Percentiles rank a stretch among this genome's conserved stretches.
These are phyloP conservation scores for Backusella parvicylindrica DNA, from an alignment of 192 early-diverging fungal genomes.

Conservation along the genomic window DNA sequence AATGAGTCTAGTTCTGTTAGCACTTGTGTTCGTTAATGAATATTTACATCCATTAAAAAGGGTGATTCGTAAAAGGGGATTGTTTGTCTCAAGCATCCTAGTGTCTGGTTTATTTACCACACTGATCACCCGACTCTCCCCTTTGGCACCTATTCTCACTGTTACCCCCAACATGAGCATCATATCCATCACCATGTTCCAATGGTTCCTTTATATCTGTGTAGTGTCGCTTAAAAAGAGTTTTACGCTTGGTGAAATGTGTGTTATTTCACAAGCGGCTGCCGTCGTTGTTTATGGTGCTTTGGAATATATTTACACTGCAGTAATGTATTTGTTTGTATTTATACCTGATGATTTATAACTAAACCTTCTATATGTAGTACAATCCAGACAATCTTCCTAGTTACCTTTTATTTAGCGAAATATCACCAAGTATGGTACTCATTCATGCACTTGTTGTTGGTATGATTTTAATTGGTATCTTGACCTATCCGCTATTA, in stretches of 20 bases:
- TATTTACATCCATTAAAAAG: slow-evolving; percentile 19
- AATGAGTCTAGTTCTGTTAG: slow-evolving; percentile 27
- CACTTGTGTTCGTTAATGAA: slow-evolving; percentile 11
- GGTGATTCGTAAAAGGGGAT: slow-evolving; percentile 26
- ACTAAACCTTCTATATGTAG: slow-evolving; percentile 9
- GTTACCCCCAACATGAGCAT: slow-evolving; percentile 13
- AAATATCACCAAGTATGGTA: slow-evolving; percentile 36
- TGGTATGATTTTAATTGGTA: slow-evolving; percentile 67
- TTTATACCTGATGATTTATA: neutral
- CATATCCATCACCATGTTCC: slow-evolving; percentile 22
- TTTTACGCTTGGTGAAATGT: slow-evolving; percentile 69
- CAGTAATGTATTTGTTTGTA: slow-evolving; percentile 27
- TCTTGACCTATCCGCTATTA: slow-evolving; percentile 49
- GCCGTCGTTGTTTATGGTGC: slow-evolving; percentile 50
- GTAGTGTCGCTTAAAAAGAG: slow-evolving; percentile 33
- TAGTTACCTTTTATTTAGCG: slow-evolving; percentile 6
- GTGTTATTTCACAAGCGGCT: slow-evolving; percentile 54
- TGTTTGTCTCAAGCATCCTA: slow-evolving; percentile 20
- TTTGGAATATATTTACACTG: slow-evolving; percentile 32
- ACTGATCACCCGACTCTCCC: slow-evolving; percentile 13
- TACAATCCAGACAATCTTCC: slow-evolving; percentile 32
- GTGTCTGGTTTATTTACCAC: slow-evolving; percentile 25
- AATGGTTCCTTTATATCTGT: slow-evolving; percentile 32
- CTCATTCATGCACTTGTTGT: slow-evolving; percentile 62
- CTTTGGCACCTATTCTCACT: slow-evolving; percentile 9